phyloP scores from a whole-genome alignment of 371 early-diverging fungal species.

The Coelomomyces lativittatus region DNA sequence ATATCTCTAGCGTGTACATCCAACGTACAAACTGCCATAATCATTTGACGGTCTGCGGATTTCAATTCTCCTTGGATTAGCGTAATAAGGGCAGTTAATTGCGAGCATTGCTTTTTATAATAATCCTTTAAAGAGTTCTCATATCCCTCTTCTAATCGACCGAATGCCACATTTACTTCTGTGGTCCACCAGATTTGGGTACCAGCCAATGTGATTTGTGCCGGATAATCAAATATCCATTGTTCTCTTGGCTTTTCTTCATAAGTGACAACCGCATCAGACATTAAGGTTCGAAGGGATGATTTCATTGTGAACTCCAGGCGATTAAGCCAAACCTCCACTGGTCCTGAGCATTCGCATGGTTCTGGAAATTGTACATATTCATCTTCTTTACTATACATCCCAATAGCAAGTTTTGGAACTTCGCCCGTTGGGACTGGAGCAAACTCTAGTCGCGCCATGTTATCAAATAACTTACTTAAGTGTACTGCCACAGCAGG shows the following conservation, averaged over 20 bases:
- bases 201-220: slow-evolving; percentile 42
- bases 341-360: slow-evolving; percentile 38
- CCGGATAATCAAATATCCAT: slow-evolving; percentile 47
- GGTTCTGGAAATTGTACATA: slow-evolving; percentile 25
- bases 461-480: slow-evolving; percentile 35
- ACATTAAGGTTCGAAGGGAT: slow-evolving; percentile 20
- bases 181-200: slow-evolving; percentile 49
- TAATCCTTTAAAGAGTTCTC: slow-evolving; percentile 47
- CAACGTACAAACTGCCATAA: slow-evolving; percentile 46
- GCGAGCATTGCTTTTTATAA: slow-evolving; percentile 46
- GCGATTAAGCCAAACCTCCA: slow-evolving; percentile 43
- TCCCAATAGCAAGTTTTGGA: slow-evolving; percentile 39
- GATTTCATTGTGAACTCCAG: slow-evolving; percentile 27
- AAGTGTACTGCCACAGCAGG: slow-evolving; percentile 30
- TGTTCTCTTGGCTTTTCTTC: slow-evolving; percentile 50
- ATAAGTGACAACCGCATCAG: slow-evolving; percentile 33
- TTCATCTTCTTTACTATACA: slow-evolving; percentile 39
- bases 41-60: slow-evolving; percentile 31
- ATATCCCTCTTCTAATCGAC: slow-evolving; percentile 41
- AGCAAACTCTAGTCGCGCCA: slow-evolving; percentile 29
- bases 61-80: slow-evolving; percentile 32
- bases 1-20: slow-evolving; percentile 49
- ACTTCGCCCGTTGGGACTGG: slow-evolving; percentile 11
- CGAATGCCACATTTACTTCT: slow-evolving; percentile 42
- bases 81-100: slow-evolving; percentile 32